These are phyloP conservation scores for Stipa capillata DNA, from an alignment of 176 grass and related monocot species.

Conservation along the genomic window DNA sequence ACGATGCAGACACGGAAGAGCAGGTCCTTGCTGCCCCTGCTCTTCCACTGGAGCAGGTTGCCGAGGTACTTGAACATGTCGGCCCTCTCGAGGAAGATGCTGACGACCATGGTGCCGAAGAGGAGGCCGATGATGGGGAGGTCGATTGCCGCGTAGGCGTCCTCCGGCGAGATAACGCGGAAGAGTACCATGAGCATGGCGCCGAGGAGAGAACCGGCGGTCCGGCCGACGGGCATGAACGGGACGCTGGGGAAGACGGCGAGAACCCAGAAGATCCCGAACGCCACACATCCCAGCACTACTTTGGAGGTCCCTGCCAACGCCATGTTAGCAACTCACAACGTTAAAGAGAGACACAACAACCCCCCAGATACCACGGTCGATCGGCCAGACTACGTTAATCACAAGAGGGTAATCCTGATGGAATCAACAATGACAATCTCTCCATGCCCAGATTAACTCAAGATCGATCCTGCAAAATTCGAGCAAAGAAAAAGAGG, in stretches of 20 bases:
- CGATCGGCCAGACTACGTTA: conserved; percentile 3
- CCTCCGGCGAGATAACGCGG: conserved; percentile 54
- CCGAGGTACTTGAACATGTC: conserved; percentile 76
- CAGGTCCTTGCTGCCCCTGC: conserved; percentile 61
- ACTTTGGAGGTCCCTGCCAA: conserved; percentile 58
- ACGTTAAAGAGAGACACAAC: too few species aligned
- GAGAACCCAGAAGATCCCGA: conserved; percentile 78
- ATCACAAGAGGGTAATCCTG: background rate
- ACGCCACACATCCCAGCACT: conserved; percentile 69
- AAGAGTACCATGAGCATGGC: conserved; percentile 81
- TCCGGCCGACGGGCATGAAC: conserved; percentile 68
- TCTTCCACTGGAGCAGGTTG: conserved; percentile 60
- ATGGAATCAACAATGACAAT: background rate
- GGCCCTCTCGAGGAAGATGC: conserved; percentile 66
- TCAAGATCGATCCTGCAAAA: conserved; percentile 11
- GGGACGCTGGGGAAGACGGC: conserved; percentile 75
- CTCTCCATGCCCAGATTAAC: background rate
- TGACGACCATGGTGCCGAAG: conserved; percentile 74
- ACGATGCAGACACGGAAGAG: conserved; percentile 67
- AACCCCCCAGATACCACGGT: too few species aligned
- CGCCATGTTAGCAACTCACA: conserved; percentile 40
- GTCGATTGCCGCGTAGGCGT: conserved; percentile 63
- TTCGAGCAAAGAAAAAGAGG: conserved; percentile 4
- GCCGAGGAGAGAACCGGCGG: conserved; percentile 68
- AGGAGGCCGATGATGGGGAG: conserved; percentile 71